Base-by-base conservation (phyloP, 2,329 filamentous ascomycete species). In the Ophiostoma montium region DNA sequence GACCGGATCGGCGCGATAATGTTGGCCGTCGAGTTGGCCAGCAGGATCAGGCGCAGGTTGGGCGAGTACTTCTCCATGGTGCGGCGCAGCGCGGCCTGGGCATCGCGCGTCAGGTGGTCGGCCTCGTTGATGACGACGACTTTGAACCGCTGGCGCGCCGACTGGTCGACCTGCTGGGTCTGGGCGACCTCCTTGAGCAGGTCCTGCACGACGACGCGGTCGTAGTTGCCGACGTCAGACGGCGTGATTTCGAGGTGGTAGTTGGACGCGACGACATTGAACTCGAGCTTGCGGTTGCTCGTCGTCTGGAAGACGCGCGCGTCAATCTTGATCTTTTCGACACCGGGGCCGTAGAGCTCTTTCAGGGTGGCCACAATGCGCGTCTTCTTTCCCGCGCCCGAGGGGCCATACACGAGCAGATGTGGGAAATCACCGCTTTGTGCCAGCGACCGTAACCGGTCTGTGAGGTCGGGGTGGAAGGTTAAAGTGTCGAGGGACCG, bases 281-380 rank as follows among this genome's bases (percentile, higher is more conserved):
- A 98, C 68, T 98, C 92, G 59, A 98, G 82, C 67, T 98, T 98
- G 63, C 92, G 87, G 66, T 95, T 96, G 61, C 83, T 84, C 19
- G 80, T 89, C 1, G 92, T 96, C 67, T 95, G 89, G 70, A 98
- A 98, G 52, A 95, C 84, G 55, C 92, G 85, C 12, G 88, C 86
- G 63, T 98, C 92, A 67, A 98, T 96, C 70, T 96, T 96, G 74
- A 98, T 98, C 74, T 95, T 96, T 62, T 98, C 94, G n/a, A 95
- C 92, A 39, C 92, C 90, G 0, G 90, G 82, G 0, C 92, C 92
- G 65, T 92, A 98, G 8, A 98, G 75, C 62, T 95, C 90, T 64
- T 95, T 94, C 3, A 98, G 70, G 0, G 90, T 96, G 15, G 92
- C 89, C 16, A 95, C 87, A 57, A 96, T 94, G 39, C 92, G 82